Evolutionary conservation across 805 yeast genomes (phyloP), one percentile per base, ranked within the genome.

Genomic region (Komagataella mondaviorum): DNA sequence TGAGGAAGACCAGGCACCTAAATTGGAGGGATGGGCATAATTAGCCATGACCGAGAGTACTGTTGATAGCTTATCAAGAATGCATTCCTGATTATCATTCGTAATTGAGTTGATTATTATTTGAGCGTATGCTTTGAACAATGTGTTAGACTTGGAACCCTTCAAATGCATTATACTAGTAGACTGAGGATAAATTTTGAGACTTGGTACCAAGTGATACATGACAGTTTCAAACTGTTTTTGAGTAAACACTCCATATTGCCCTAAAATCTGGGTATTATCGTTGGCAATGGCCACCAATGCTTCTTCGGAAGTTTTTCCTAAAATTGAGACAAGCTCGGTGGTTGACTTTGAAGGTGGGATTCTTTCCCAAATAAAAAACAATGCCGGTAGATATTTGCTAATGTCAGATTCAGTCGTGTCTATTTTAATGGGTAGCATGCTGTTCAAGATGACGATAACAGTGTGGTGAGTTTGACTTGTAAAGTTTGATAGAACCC

Each of bases 21-120:
- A 65, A 63, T 90, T 90, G 0, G 98, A 89, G 6, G 99, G 99
- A 63, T 93, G 97, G 3, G 81, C 82, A 65, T 83, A 87, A 17
- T 96, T 86, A 55, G 78, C 83, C 5, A 89, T 70, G 0, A 95
- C 80, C 51, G 80, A 80, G n/a, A 85, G 57, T 23, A 86, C 68
- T 0, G 79, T 72, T 20, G 70, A 69, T 4, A 90, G 59, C 49
- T 74, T 69, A 16, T 71, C 77, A 56, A 83, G 62, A 20, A 81
- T 71, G 5, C 81, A 80, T 17, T 62, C 70, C 2, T 61, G 53
- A 10, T 67, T 57, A 0, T 72, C 69, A 44, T 62, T 57, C 17
- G 75, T 73, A 3, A 90, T 64, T 0, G 91, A 83, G 60, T 74
- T 81, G 0, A 86, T 72, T 2, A 89, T 71, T 12, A 83, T 64